Evolutionary conservation across 2,329 filamentous ascomycete species (phyloP).

Genomic region (Xenoacremonium recifei): DNA sequence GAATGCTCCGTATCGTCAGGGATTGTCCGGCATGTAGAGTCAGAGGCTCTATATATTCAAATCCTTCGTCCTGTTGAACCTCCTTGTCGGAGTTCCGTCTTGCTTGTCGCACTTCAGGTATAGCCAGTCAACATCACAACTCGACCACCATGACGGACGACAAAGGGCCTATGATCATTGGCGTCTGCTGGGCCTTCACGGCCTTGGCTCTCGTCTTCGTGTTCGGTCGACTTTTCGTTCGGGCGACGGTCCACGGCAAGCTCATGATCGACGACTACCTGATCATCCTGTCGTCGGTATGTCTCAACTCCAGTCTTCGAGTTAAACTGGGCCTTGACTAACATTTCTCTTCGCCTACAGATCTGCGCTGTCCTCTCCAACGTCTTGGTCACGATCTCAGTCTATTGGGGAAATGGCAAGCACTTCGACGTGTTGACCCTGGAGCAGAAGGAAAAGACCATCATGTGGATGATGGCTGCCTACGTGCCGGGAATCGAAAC

Average conservation of each 20-base stretch:
- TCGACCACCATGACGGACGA: slow-evolving; percentile 8
- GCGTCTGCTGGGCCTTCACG: slow-evolving; percentile 16
- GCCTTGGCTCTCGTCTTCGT: slow-evolving; percentile 13
- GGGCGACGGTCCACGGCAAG: slow-evolving; percentile 8
- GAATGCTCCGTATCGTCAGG: too few species aligned
- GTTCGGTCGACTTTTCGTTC: slow-evolving; percentile 10
- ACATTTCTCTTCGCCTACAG: too few species aligned
- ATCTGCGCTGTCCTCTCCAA: slow-evolving; percentile 13
- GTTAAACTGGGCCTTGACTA: too few species aligned
- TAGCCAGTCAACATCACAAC: too few species aligned
- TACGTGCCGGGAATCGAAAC: slow-evolving; percentile 4
- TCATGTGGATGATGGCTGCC: slow-evolving; percentile 5
- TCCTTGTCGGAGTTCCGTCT: too few species aligned
- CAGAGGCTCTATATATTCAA: too few species aligned
- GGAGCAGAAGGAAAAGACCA: too few species aligned
- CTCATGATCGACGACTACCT: slow-evolving; percentile 17
- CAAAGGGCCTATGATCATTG: slow-evolving; percentile 16
- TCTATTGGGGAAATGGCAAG: slow-evolving; percentile 18
- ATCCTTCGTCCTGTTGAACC: too few species aligned
- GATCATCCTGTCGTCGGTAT: slow-evolving; percentile 7
- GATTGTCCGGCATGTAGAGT: too few species aligned
- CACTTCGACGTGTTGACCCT: slow-evolving; percentile 14
- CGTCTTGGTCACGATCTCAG: slow-evolving; percentile 14
- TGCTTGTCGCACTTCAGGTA: too few species aligned
- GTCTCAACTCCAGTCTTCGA: background rate